phyloP scores from a whole-genome alignment of 495 filamentous ascomycete species.

The Penicilliopsis zonata region DNA sequence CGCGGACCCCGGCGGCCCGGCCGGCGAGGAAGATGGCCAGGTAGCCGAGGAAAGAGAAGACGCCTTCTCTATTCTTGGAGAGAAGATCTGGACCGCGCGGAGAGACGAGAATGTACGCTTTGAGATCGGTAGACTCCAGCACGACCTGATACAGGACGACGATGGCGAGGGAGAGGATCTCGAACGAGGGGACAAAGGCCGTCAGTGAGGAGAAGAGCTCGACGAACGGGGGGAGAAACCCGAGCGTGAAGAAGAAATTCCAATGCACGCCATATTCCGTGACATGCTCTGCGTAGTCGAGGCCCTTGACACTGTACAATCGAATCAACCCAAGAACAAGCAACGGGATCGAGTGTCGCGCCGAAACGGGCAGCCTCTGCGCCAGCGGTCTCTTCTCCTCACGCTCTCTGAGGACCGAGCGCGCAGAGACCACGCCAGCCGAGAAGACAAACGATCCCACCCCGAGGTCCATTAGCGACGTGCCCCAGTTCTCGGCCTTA shows the following conservation, averaged over 20 bases:
- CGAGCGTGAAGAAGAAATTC: constrained; percentile 99
- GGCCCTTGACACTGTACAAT: constrained; percentile 78
- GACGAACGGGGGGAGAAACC: constrained; percentile 76
- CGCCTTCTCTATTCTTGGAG: constrained; percentile 83
- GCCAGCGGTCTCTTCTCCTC: constrained; percentile 24
- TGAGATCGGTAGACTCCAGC: constrained; percentile 66
- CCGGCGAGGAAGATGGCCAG: constrained; percentile 90
- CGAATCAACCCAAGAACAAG: constrained; percentile 71
- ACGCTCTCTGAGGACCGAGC: constrained; percentile 58
- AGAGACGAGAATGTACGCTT: constrained; percentile 74
- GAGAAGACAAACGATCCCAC: constrained; percentile 98
- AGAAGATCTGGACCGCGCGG: constrained; percentile 60
- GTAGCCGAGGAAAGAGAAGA: constrained; percentile 89
- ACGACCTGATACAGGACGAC: constrained; percentile 55
- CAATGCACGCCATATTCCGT: constrained; percentile 98
- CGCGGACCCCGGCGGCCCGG: constrained; percentile 65
- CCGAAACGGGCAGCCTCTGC: constrained; percentile 45
- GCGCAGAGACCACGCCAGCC: constrained; percentile 80
- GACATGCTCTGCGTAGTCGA: constrained; percentile 95
- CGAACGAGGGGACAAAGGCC: constrained; percentile 55
- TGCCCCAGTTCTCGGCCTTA: constrained; percentile 97
- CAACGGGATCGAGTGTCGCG: constrained; percentile 73
- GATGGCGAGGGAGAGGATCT: constrained; percentile 54
- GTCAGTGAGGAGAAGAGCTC: constrained; percentile 64
- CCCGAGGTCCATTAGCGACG: constrained; percentile 94